phyloP scores from a whole-genome alignment of 2,329 filamentous ascomycete genomes.

The Calycina marina region DNA sequence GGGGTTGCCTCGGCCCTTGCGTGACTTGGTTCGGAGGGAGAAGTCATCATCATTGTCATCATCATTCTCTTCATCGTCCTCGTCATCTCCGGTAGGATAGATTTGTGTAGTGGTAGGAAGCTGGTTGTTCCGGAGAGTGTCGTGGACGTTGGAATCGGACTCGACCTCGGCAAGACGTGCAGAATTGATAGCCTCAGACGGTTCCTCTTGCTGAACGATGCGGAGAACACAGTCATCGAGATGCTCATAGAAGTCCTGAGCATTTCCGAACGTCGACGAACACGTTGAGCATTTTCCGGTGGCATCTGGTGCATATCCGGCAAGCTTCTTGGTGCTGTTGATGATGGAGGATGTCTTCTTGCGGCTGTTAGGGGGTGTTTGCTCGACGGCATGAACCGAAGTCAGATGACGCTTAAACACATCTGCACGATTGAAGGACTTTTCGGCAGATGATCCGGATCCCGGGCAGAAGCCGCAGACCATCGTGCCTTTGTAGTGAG shows the following conservation, averaged over 20 bases:
- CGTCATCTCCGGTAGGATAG: constrained; percentile 28
- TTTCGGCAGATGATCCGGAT: constrained; percentile 73
- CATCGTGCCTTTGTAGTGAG: constrained; percentile 97
- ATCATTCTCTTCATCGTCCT: constrained; percentile 40
- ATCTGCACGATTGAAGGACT: constrained; percentile 91
- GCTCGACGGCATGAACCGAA: constrained; percentile 84
- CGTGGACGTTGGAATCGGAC: constrained; percentile 45
- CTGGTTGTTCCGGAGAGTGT: constrained; percentile 48
- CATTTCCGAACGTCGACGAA: constrained; percentile 66
- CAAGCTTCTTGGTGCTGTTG: constrained; percentile 37
- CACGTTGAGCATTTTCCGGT: constrained; percentile 89
- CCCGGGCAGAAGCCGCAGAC: constrained; percentile 93
- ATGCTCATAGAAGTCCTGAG: constrained; percentile 97
- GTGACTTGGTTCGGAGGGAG: constrained; percentile 33
- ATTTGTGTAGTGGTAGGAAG: constrained; percentile 26
- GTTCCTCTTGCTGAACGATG: constrained; percentile 59
- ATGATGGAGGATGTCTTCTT: constrained; percentile 39
- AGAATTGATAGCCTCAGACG: constrained; percentile 53
- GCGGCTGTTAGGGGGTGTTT: constrained; percentile 79
- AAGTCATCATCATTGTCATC: constrained; percentile 41
- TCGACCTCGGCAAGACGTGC: constrained; percentile 51
- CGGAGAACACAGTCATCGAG: constrained; percentile 62
- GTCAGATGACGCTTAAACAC: constrained; percentile 95
- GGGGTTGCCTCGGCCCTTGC: constrained; percentile 19
- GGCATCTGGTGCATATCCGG: constrained; percentile 58